Base-by-base conservation (phyloP, 164 flowering plant genomes). In the Nymphaea colorata region DNA sequence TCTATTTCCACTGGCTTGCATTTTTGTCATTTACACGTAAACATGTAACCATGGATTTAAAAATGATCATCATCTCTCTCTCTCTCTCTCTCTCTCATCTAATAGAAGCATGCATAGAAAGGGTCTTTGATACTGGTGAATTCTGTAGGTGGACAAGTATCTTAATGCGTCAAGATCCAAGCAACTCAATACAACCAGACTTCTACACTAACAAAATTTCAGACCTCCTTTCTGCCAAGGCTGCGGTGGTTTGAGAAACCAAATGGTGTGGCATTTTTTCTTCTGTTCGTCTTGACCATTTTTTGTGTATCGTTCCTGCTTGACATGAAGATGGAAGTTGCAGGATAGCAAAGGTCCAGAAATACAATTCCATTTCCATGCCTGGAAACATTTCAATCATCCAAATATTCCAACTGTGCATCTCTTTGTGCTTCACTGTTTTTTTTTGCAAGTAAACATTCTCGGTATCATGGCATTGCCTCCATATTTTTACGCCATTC, bases 151-250 rank as follows among this genome's bases (percentile, higher is more conserved):
- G 97, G 53, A 94, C 99, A 6, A 73, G 76, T 69, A 71, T 91
- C 74, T 69, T 91, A 59, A 86, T 82, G 86, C 96, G 91, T 76
- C 87, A 88, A 72, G 84, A 75, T 72, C 96, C 96, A 14, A 76
- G 72, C 41, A 94, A 94, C 79, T 67, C 83, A 42, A 87, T 90
- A 65, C 97, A 90, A 70, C 99, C 99, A 61, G 99, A 94, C 77
- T 91, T 88, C 82, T 94, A 91, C 81, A 87, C 98, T 78, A 87
- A 75, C 82, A 84, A 88, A 78, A 89, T 91, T 68, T 89, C 98
- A 11, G 96, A 94, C 78, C 83, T 94, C 59, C 91, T 94, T 0
- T 76, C 95, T 41, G 85, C 84, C 69, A 94, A 83, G 67, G 85
- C 93, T 67, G 86, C 96, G 62, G 64, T 88, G 61, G 88, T 87